Evolutionary conservation across 2,329 filamentous ascomycete genomes (phyloP), one percentile per base, ranked within the genome.

Genomic region (Venturia effusa): DNA sequence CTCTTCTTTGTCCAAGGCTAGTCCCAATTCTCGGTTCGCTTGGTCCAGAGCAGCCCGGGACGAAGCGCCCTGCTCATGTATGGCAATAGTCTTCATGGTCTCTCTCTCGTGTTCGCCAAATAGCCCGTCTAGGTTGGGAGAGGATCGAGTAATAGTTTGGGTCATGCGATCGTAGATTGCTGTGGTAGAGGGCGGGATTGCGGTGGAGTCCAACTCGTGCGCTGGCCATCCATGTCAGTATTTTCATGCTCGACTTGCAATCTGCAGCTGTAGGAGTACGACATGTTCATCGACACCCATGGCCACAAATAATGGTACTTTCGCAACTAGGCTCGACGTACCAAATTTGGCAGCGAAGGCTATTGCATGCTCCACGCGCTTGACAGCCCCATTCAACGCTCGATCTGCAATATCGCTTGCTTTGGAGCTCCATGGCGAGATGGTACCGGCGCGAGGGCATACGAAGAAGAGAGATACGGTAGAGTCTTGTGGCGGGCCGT

Each of bases 401-500:
- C 93, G 97, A 68, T 94, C 87, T 63, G 93, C 89, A 74, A 97
- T 97, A 73, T 87, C 93, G 59, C 93, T 96, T 34, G 92, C 93
- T 76, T 97, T 92, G 64, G 92, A 96, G 77, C 92, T 97, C 94
- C 94, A 99, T 73, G 94, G 94, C 48, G 92, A 97, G 69, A 96
- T 87, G 1, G 85, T 92, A 70, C 85, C 85, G 22, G 89, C 89
- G 68, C 93, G 85, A 24, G 93, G 93, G 59, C 84, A 86, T 65
- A 96, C 82, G 73, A 92, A 90, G 73, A 89, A 83, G 67, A 87
- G 79, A 60, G 81, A 76, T 54, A 80, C 79, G 65, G 80, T 74
- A 62, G 80, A 77, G 65, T 83, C 81, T 69, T 70, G 74, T 66
- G 76, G 80, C 72, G 78, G 75, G 66, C 79, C 78, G 66, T 78